Percentiles rank a stretch among this genome's conserved stretches.
Conservation (phyloP, 116 monocot genomes). For the Phalaenopsis hybrid region DNA sequence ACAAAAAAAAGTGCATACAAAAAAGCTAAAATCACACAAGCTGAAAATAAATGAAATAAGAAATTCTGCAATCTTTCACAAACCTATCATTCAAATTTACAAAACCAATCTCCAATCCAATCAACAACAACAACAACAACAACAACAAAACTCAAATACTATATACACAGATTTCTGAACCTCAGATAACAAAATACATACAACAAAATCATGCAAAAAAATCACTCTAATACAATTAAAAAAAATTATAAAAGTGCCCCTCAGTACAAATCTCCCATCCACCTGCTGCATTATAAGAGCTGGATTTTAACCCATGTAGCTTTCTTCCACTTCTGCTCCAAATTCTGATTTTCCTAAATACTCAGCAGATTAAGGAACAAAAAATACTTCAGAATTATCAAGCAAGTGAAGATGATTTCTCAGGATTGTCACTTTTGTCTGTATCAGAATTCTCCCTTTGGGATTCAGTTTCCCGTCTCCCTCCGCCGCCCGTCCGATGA, state of each 20-base stretch:
- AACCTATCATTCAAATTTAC: no score
- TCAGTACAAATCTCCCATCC: not conserved
- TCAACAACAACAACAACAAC: no score
- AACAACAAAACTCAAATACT: not conserved
- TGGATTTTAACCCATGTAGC: not conserved
- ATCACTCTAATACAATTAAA: not conserved
- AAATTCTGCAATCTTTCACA: no score
- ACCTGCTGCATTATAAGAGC: not conserved
- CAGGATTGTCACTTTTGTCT: slow-evolving; percentile 60
- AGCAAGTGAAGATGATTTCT: not conserved
- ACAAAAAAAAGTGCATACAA: no score
- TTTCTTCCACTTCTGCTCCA: not conserved
- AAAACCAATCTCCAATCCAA: no score
- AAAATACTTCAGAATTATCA: not conserved
- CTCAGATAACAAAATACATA: not conserved
- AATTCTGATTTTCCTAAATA: not conserved
- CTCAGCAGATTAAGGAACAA: not conserved
- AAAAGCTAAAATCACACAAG: no score
- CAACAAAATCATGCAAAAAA: not conserved
- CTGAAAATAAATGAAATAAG: no score
- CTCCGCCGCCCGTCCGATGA: slow-evolving; percentile 13
- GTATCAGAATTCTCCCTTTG: slow-evolving; percentile 55
- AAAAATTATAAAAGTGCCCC: not conserved
- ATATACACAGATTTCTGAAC: not conserved
- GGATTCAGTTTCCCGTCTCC: slow-evolving; percentile 39